A percentile compares a stretch with the other conserved stretches of the same genome.
Conservation (phyloP, 176 grass and related monocot genomes). For the Chrysopogon serrulatus region DNA sequence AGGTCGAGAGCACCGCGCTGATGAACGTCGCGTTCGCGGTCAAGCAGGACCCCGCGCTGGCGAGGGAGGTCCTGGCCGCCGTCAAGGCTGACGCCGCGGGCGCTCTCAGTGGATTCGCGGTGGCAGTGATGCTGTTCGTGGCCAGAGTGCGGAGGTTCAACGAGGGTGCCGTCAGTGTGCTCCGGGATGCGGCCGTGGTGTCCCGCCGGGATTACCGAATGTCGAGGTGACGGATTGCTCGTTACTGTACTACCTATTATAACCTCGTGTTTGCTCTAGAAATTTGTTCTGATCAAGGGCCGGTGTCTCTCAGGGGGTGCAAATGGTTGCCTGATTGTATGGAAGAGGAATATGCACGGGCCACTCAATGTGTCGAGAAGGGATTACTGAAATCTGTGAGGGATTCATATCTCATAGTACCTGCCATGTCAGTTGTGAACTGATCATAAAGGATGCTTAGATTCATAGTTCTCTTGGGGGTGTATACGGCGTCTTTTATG, state of each 20-base stretch:
- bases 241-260: background rate
- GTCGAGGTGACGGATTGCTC: constrained; percentile 44
- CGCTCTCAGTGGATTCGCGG: constrained; percentile 60
- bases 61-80: constrained; percentile 58
- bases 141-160: constrained; percentile 68
- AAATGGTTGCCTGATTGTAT: constrained; percentile 75
- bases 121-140: constrained; percentile 68
- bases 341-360: constrained; percentile 49
- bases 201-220: constrained; percentile 51
- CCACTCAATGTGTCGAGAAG: constrained; percentile 52
- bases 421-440: background rate
- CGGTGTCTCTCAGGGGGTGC: constrained; percentile 45
- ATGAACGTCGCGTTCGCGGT: constrained; percentile 85
- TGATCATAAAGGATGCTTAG: background rate
- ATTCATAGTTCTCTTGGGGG: background rate
- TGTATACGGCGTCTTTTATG: constrained; percentile 30
- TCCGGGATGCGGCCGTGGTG: constrained; percentile 33
- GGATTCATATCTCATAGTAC: constrained; percentile 2
- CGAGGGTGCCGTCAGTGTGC: constrained; percentile 43
- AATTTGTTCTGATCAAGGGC: constrained; percentile 20
- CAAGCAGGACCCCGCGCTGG: constrained; percentile 83
- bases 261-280: background rate
- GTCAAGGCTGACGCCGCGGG: constrained; percentile 53
- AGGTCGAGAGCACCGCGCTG: constrained; percentile 78
- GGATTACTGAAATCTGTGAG: constrained; percentile 79